phyloP scores from a whole-genome alignment of 2,329 filamentous ascomycete genomes.

The Canariomyces notabilis region DNA sequence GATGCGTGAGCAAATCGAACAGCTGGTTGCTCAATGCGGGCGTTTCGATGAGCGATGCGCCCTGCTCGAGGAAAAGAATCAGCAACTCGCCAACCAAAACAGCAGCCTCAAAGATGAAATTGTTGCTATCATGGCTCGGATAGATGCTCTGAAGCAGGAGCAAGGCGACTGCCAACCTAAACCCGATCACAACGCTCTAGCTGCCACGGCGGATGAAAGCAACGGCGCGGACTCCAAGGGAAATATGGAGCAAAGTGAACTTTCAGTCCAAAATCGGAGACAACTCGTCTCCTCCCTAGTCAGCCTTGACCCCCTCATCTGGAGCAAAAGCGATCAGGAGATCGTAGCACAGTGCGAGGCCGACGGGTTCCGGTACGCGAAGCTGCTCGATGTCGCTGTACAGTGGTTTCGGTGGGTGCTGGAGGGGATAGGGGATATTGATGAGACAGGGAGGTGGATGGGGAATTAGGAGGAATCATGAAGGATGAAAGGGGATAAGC shows the following conservation, averaged over 20 bases:
- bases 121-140: neutral
- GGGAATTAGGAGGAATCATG: neutral
- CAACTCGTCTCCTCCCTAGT: neutral
- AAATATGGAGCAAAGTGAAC: too few species aligned
- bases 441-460: neutral
- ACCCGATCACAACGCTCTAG: neutral
- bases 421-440: neutral
- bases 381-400: neutral
- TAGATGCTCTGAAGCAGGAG: constrained; percentile 4
- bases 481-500: neutral
- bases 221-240: too few species aligned
- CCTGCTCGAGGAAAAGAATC: neutral
- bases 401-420: neutral
- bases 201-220: neutral
- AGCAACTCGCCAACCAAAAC: neutral
- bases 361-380: neutral
- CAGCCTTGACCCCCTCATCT: neutral
- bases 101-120: constrained; percentile 1
- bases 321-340: neutral
- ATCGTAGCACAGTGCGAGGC: neutral
- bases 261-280: neutral
- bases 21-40: neutral
- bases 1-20: constrained; percentile 1
- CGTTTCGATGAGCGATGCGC: neutral
- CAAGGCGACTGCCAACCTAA: neutral